These are phyloP conservation scores for Argentina anserina DNA, from an alignment of 306 rosid genomes.

Conservation along the genomic window DNA sequence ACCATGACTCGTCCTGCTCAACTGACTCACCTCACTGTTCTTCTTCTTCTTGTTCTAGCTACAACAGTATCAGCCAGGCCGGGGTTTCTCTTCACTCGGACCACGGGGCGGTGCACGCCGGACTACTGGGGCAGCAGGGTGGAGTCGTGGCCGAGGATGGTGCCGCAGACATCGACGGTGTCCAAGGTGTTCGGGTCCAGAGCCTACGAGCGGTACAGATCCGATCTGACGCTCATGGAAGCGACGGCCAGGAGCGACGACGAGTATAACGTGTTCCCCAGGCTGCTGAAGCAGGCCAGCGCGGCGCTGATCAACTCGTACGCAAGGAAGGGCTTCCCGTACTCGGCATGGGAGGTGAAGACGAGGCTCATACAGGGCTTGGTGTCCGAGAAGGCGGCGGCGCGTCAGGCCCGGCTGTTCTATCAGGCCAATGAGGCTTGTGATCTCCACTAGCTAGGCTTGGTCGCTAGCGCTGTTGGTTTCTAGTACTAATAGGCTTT, in stretches of 20 bases:
- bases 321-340: constrained; percentile 57
- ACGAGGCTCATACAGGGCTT: constrained; percentile 64
- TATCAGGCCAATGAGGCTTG: constrained; percentile 63
- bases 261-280: constrained; percentile 43
- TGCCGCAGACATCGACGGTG: constrained; percentile 71
- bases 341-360: constrained; percentile 81
- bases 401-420: constrained; percentile 53
- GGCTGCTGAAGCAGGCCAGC: constrained; percentile 65
- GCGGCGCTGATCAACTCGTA: constrained; percentile 79
- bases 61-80: constrained; percentile 22
- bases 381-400: constrained; percentile 60
- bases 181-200: constrained; percentile 76
- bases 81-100: constrained; percentile 64
- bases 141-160: constrained; percentile 89
- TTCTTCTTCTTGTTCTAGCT: constrained; percentile 18
- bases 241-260: constrained; percentile 60
- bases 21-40: neutral
- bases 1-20: neutral
- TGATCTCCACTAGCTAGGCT: constrained; percentile 16
- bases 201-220: constrained; percentile 63
- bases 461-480: neutral
- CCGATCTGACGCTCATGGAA: constrained; percentile 67
- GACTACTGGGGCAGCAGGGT: constrained; percentile 74
- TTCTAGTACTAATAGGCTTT: neutral
- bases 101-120: constrained; percentile 73